A percentile compares a stretch with the other conserved stretches of the same genome.
phyloP scores from a whole-genome alignment of 2,329 filamentous ascomycete species.

The Ceratocystis papillata region DNA sequence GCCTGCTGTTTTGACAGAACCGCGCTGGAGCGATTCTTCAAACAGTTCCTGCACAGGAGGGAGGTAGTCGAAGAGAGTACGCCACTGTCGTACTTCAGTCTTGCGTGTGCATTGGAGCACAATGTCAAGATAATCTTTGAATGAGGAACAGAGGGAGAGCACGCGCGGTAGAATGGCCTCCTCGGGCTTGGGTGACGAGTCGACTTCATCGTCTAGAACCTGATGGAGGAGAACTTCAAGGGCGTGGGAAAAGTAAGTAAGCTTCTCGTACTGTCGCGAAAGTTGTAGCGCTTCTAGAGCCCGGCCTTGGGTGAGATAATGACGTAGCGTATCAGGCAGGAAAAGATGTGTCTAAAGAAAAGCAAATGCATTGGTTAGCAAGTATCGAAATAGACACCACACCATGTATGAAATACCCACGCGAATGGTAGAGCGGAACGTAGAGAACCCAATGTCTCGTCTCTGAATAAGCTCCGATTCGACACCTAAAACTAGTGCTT shows the following conservation, averaged over 20 bases:
- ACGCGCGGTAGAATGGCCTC: conserved; percentile 55
- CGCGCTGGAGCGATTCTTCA: conserved; percentile 76
- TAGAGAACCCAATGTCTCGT: conserved; percentile 81
- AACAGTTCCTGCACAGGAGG: conserved; percentile 87
- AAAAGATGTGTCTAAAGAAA: conserved; percentile 70
- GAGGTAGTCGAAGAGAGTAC: conserved; percentile 81
- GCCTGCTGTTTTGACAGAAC: conserved; percentile 84
- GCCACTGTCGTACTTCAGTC: conserved; percentile 90
- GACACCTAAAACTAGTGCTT: conserved; percentile 80
- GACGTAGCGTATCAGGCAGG: conserved; percentile 73
- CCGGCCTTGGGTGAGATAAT: conserved; percentile 64
- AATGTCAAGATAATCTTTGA: conserved; percentile 82
- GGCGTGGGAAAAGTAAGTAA: conserved; percentile 88
- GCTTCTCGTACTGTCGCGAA: conserved; percentile 71
- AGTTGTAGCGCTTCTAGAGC: conserved; percentile 71
- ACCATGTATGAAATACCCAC: conserved; percentile 42
- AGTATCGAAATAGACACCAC: background rate
- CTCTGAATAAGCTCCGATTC: conserved; percentile 91
- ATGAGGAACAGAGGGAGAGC: conserved; percentile 55
- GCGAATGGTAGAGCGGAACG: conserved; percentile 76
- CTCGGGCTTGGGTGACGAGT: conserved; percentile 52
- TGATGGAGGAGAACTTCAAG: conserved; percentile 86
- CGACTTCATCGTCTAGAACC: conserved; percentile 88
- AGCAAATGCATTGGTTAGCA: conserved; percentile 8
- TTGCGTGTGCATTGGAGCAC: conserved; percentile 95